These are phyloP conservation scores for Ceratocystis harringtonii DNA, from an alignment of 2,329 filamentous ascomycete species.

Conservation along the genomic window DNA sequence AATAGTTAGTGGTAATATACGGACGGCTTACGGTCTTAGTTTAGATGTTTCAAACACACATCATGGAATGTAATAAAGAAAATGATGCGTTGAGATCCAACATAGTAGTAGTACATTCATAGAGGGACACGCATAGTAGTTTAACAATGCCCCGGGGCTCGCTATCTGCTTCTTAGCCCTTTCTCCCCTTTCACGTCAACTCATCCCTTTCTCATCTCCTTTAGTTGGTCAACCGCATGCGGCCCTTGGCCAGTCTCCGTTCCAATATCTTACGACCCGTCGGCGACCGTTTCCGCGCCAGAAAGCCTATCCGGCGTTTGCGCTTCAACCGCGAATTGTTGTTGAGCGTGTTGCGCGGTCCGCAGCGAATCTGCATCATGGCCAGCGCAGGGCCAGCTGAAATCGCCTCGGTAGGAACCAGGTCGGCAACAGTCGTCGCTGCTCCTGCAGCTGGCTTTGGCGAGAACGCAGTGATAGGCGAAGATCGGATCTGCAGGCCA, in stretches of 20 bases:
- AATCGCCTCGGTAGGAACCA: conserved; percentile 33
- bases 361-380: conserved; percentile 39
- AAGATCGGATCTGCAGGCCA: conserved; percentile 10
- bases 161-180: background rate
- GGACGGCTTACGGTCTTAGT: background rate
- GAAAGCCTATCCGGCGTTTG: conserved; percentile 44
- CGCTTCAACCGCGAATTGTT: conserved; percentile 39
- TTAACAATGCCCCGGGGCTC: background rate
- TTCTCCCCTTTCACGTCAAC: no score
- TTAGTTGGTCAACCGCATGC: conserved; percentile 21
- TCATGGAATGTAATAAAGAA: background rate
- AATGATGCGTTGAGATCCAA: conserved; percentile 7
- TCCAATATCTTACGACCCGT: conserved; percentile 38
- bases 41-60: background rate
- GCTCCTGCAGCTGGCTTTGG: conserved; percentile 5
- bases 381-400: conserved; percentile 39
- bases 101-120: conserved; percentile 11
- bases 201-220: background rate
- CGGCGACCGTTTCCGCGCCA: conserved; percentile 35
- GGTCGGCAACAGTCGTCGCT: conserved; percentile 25
- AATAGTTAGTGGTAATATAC: conserved; percentile 7
- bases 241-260: conserved; percentile 38
- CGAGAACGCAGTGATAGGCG: conserved; percentile 12
- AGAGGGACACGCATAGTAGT: background rate
- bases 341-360: conserved; percentile 43